A percentile compares a stretch with the other conserved stretches of the same genome.
Conservation (phyloP, 345 rosid species). For the Carallia brachiata region DNA sequence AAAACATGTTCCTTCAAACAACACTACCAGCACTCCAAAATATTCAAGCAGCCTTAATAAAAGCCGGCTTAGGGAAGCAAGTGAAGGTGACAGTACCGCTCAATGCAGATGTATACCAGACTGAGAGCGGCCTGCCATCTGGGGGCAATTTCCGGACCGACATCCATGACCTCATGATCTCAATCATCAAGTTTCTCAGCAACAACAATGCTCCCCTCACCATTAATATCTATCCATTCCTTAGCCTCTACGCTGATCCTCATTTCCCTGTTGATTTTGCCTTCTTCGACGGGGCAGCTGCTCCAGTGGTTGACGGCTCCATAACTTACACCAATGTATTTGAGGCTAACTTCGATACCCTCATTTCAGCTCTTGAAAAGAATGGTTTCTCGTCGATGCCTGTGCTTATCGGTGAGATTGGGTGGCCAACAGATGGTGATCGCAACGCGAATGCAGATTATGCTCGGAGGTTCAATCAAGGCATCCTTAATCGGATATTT, state of each 20-base stretch:
- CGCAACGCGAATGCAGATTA: constrained; percentile 60
- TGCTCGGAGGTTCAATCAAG: constrained; percentile 88
- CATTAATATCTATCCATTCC: constrained; percentile 89
- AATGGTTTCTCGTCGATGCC: constrained; percentile 78
- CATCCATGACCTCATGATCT: constrained; percentile 71
- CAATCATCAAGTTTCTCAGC: constrained; percentile 69
- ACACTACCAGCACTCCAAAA: constrained; percentile 80
- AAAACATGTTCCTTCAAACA: constrained; percentile 57
- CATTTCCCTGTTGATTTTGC: constrained; percentile 87
- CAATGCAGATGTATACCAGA: constrained; percentile 81
- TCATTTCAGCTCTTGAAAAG: constrained; percentile 74
- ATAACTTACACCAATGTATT: constrained; percentile 66
- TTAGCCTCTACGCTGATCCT: constrained; percentile 72
- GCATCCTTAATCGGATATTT: constrained; percentile 63
- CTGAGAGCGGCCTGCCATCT: constrained; percentile 48
- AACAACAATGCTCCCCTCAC: constrained; percentile 69
- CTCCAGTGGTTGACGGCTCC: constrained; percentile 72
- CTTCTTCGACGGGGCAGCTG: constrained; percentile 70
- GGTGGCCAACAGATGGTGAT: constrained; percentile 98
- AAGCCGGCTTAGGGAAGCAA: constrained; percentile 65
- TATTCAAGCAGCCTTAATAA: constrained; percentile 74
- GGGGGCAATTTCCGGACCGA: constrained; percentile 87
- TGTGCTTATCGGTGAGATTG: constrained; percentile 78
- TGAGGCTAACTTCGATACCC: constrained; percentile 87
- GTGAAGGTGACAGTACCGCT: constrained; percentile 81